Base-by-base conservation (phyloP, 208 protist genomes). In the Leishmania amazonensis region DNA sequence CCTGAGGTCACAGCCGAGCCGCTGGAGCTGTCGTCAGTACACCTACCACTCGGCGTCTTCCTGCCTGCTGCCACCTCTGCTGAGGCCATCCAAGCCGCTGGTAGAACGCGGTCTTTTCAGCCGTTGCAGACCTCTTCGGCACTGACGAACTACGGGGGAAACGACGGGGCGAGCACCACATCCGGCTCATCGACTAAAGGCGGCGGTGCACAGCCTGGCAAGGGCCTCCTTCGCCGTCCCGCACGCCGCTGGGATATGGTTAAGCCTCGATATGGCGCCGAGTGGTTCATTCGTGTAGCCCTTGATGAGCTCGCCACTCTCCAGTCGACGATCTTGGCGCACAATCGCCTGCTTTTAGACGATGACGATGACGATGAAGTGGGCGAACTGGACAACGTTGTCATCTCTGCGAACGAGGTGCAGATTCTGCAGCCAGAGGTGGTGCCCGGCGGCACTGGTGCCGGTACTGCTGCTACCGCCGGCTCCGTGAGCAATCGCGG, bases 341-440 rank as follows among this genome's bases (percentile, higher is more conserved):
- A 88, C 67, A 87, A 90, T 57, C 80, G 78, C 4, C 54, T 49
- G 1, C 31, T 35, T 47, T 68, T 75, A 4, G 84, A 71, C 28
- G 88, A 72, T 13, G 76, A 76, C 6, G 81, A 84, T 7, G 83
- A 65, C 53, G 80, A 83, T 24, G 88, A 86, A 11, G 85, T 21
- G 17, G 76, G 74, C 42, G 86, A 85, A 35, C 76, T 75, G 76
- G 83, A 86, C 1, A 53, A 74, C 2, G 47, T 94, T 24, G 40
- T 57, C 31, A 93, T 95, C 77, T 76, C 90, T 24, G 64, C 83
- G 2, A 38, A 79, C 3, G 91, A 95, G 62, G 87, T 92, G 3
- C 64, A 85, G 57, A 57, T 95, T 28, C 81, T 95, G 28, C 87
- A 89, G 65, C 88, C 91, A 9, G 83, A 86, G 75, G 38, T 85